phyloP scores from a whole-genome alignment of 140 eudicot species.

The Stevia rebaudiana region DNA sequence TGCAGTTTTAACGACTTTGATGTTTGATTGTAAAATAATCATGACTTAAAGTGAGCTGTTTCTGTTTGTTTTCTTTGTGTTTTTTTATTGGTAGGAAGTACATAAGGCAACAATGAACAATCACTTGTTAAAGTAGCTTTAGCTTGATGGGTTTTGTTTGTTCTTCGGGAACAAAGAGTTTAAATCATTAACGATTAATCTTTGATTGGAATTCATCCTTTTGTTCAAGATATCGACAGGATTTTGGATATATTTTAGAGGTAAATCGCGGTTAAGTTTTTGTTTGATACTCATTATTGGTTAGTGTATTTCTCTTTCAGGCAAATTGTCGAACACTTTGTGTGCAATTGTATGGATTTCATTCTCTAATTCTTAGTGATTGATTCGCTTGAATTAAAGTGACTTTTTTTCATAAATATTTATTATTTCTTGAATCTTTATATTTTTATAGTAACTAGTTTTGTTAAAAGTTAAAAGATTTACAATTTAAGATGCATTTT shows the following conservation, averaged over 20 bases:
- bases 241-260: background rate
- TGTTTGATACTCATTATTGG: background rate
- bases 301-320: background rate
- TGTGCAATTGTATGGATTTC: background rate
- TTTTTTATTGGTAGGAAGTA: slow-evolving; percentile 24
- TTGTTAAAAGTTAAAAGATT: background rate
- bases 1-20: slow-evolving; percentile 31
- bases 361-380: background rate
- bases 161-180: background rate
- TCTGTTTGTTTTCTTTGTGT: slow-evolving; percentile 15
- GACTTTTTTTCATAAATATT: background rate
- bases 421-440: background rate
- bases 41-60: slow-evolving; percentile 12
- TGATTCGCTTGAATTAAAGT: background rate
- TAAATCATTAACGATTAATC: background rate
- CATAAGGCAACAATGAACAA: slow-evolving; percentile 11
- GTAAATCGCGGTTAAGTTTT: background rate
- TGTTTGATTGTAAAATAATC: slow-evolving; percentile 16
- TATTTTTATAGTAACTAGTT: background rate
- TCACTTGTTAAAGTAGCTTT: background rate
- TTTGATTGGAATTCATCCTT: slow-evolving; percentile 4
- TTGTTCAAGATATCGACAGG: background rate
- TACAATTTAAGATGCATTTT: background rate
- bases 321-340: background rate
- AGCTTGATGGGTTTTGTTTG: slow-evolving; percentile 11